Conservation (phyloP, 2,329 filamentous ascomycete species). For the Colletotrichum liaoningense region DNA sequence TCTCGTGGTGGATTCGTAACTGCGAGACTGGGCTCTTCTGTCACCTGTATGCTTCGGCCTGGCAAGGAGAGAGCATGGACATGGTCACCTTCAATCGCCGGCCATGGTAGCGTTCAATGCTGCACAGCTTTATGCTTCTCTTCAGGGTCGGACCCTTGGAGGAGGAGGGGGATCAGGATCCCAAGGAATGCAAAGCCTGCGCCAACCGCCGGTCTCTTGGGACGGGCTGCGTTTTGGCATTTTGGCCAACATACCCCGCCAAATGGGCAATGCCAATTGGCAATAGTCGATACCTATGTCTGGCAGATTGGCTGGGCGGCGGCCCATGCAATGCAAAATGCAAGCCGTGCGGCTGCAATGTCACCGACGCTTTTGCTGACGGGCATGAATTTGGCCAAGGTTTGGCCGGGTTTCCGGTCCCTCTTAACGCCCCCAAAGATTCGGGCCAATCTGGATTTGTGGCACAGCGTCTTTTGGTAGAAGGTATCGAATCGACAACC, state of each 20-base stretch:
- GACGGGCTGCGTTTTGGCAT: not conserved
- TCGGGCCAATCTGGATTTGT: not conserved
- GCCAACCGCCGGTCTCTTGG: slow-evolving; percentile 9
- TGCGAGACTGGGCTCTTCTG: not conserved
- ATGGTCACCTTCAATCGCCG: not conserved
- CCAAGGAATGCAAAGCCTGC: not conserved
- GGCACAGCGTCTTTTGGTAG: not conserved
- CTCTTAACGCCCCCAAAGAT: not conserved
- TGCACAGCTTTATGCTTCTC: slow-evolving; percentile 15
- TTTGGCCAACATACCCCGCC: slow-evolving; percentile 4
- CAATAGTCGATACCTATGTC: not conserved
- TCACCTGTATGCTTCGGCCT: not conserved
- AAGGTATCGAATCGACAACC: not conserved
- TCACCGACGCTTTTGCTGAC: not conserved
- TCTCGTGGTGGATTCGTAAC: not conserved
- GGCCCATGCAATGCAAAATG: slow-evolving; percentile 16
- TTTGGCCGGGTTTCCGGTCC: slow-evolving; percentile 10
- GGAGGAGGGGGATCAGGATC: not conserved
- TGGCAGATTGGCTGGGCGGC: slow-evolving; percentile 4
- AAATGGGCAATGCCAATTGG: not conserved
- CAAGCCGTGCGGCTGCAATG: not conserved
- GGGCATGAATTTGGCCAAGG: slow-evolving; percentile 24
- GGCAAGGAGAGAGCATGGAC: not conserved
- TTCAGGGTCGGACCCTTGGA: slow-evolving; percentile 8
- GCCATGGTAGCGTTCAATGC: not conserved